Evolutionary conservation across 169 alveolate species (phyloP).

Genomic region (Pseudocohnilembus persalinus): DNA sequence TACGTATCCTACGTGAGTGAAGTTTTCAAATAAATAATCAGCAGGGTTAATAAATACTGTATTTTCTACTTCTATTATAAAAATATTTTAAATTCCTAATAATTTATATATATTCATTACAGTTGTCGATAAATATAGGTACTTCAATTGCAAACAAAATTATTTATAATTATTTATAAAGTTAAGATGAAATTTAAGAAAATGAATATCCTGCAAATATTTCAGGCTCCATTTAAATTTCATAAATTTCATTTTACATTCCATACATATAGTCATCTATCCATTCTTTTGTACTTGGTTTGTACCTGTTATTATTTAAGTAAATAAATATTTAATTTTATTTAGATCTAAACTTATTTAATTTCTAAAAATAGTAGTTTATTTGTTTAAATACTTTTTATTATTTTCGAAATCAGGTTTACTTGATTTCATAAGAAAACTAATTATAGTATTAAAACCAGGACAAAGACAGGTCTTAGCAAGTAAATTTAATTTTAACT

Average conservation of each 20-base stretch:
- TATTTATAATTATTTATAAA: constrained; percentile 56
- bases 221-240: constrained; percentile 65
- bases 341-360: too few relatives aligned
- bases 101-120: not conserved
- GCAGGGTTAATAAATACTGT: constrained; percentile 80
- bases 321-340: too few relatives aligned
- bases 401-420: constrained; percentile 22
- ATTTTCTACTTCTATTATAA: not conserved
- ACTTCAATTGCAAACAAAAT: constrained; percentile 69
- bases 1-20: constrained; percentile 74
- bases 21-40: constrained; percentile 70
- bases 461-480: constrained; percentile 83
- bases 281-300: constrained; percentile 59
- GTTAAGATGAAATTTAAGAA: constrained; percentile 60
- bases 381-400: constrained; percentile 26
- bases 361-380: constrained; percentile 38
- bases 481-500: constrained; percentile 72
- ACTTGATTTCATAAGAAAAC: constrained; percentile 27
- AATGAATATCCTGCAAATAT: constrained; percentile 65
- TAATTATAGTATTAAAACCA: constrained; percentile 79
- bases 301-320: constrained; percentile 37
- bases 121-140: constrained; percentile 19
- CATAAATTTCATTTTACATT: constrained; percentile 77
- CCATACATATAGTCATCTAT: constrained; percentile 75
- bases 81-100: not conserved